Conservation (phyloP, 305 asterid genomes). For the Nicotiana rustica region DNA sequence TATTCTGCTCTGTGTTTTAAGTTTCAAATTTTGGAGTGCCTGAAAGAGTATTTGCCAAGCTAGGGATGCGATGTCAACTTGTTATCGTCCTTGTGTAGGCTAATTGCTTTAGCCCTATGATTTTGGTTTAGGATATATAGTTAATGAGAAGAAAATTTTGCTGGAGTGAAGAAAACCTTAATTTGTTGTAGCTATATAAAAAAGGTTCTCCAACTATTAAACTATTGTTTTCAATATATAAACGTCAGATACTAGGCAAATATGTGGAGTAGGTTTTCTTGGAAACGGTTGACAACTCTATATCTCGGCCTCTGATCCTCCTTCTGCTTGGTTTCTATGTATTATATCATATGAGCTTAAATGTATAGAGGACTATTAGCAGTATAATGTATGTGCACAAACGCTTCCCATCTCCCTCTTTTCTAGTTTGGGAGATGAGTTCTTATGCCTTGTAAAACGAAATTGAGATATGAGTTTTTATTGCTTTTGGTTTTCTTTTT, state of each 20-base stretch:
- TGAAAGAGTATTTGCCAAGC: not conserved
- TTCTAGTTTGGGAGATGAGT: not conserved
- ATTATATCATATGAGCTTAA: not conserved
- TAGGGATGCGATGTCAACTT: not conserved
- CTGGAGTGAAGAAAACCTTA: not conserved
- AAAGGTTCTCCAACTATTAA: not conserved
- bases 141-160: not conserved
- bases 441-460: too few relatives aligned
- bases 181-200: not conserved
- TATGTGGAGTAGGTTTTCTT: not conserved
- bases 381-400: not conserved
- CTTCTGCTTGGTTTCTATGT: slow-evolving; percentile 4
- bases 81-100: not conserved
- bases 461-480: too few relatives aligned
- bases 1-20: not conserved
- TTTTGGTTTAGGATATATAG: not conserved
- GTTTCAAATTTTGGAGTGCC: not conserved
- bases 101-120: not conserved
- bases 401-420: not conserved
- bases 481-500: not conserved
- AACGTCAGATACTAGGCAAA: not conserved
- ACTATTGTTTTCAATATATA: not conserved
- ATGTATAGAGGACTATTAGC: not conserved
- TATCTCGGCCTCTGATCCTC: not conserved
- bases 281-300: slow-evolving; percentile 7